Percentiles rank a stretch among this genome's conserved stretches.
Evolutionary conservation across 208 protist genomes (phyloP).

Genomic region (Leishmania gerbilli): DNA sequence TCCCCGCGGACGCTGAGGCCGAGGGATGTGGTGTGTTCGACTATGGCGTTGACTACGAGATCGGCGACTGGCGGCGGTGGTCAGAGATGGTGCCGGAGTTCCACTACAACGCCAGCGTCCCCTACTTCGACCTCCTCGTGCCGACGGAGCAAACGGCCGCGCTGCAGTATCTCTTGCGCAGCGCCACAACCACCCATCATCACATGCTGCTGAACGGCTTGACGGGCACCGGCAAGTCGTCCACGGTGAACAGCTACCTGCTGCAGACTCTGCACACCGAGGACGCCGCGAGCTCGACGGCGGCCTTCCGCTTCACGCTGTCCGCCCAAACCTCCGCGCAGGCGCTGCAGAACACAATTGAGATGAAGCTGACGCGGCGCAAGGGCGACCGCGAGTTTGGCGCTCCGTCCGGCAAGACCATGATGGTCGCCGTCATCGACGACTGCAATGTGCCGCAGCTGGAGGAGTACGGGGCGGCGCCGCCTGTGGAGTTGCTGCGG

Average conservation of each 20-base stretch:
- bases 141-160: constrained; percentile 93
- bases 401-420: constrained; percentile 76
- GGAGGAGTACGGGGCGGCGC: constrained; percentile 94
- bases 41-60: constrained; percentile 87
- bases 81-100: constrained; percentile 90
- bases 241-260: constrained; percentile 83
- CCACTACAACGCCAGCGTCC: constrained; percentile 77
- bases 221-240: constrained; percentile 95
- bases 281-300: constrained; percentile 65
- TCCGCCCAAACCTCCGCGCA: constrained; percentile 92
- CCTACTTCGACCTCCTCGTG: constrained; percentile 96
- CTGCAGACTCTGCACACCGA: constrained; percentile 67
- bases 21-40: constrained; percentile 86
- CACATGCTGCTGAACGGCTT: constrained; percentile 92
- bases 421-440: constrained; percentile 93
- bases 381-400: constrained; percentile 85
- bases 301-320: constrained; percentile 86
- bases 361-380: constrained; percentile 93
- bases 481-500: constrained; percentile 94
- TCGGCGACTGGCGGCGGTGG: constrained; percentile 81
- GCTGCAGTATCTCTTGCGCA: constrained; percentile 74
- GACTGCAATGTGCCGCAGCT: constrained; percentile 95
- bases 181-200: constrained; percentile 54
- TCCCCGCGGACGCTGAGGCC: constrained; percentile 39
- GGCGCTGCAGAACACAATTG: constrained; percentile 93